phyloP scores from a whole-genome alignment of 208 protist species.

The Leishmania amazonensis region DNA sequence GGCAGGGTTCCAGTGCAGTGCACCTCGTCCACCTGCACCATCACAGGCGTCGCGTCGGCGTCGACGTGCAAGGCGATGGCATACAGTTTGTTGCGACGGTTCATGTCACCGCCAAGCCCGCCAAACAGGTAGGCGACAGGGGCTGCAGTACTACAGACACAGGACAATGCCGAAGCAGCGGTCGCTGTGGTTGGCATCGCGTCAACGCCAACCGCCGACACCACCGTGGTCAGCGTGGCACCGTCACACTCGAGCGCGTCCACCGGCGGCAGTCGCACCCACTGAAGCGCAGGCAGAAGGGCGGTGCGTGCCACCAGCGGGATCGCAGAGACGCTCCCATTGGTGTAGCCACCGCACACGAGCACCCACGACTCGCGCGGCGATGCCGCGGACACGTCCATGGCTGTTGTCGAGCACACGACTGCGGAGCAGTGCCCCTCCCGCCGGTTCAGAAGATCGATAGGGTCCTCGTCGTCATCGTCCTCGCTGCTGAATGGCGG shows the following conservation, averaged over 20 bases:
- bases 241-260: conserved; percentile 59
- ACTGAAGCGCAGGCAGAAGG: conserved; percentile 38
- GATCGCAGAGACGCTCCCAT: conserved; percentile 46
- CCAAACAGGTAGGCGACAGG: conserved; percentile 67
- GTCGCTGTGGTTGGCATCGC: background rate
- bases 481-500: conserved; percentile 21
- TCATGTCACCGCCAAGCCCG: conserved; percentile 53
- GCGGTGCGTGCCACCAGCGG: conserved; percentile 35
- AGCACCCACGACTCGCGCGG: conserved; percentile 42
- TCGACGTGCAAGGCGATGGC: conserved; percentile 8
- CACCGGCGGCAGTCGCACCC: conserved; percentile 28
- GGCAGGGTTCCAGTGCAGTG: conserved; percentile 45
- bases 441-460: conserved; percentile 49
- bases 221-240: conserved; percentile 46
- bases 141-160: background rate
- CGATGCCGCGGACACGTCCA: background rate
- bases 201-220: background rate
- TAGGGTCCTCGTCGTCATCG: conserved; percentile 32
- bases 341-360: conserved; percentile 62
- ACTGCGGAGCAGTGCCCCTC: conserved; percentile 71
- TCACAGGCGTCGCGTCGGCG: background rate
- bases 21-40: conserved; percentile 25
- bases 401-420: conserved; percentile 9
- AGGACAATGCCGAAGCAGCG: background rate
- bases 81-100: conserved; percentile 48